Conservation (phyloP, 2,329 filamentous ascomycete species). For the Cladobotryum mycophilum region DNA sequence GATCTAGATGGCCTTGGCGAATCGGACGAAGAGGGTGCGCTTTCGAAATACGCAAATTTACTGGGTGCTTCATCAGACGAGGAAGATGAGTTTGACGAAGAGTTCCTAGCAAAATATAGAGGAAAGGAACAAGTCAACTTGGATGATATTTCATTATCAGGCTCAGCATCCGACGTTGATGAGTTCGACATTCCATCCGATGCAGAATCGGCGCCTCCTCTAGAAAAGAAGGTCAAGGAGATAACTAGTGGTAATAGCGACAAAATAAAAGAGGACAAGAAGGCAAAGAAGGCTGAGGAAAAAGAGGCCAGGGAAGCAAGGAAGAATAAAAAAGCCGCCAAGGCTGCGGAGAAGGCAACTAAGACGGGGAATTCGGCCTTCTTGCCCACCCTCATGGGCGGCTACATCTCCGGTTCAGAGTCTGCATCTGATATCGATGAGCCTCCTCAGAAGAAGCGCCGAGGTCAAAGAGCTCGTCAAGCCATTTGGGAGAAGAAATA, state of each 20-base stretch:
- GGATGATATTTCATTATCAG: constrained; percentile 35
- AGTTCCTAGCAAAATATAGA: constrained; percentile 24
- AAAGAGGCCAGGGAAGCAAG: constrained; percentile 13
- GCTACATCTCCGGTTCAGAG: constrained; percentile 73
- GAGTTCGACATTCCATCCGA: constrained; percentile 13
- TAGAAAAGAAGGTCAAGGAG: constrained; percentile 30
- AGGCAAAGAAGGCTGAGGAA: constrained; percentile 13
- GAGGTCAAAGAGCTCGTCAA: constrained; percentile 72
- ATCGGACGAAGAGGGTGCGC: constrained; percentile 27
- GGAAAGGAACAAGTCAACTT: constrained; percentile 32
- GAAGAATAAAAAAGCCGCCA: constrained; percentile 13
- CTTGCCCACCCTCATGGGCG: constrained; percentile 69
- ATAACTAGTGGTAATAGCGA: constrained; percentile 15
- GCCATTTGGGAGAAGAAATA: constrained; percentile 78
- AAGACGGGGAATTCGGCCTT: constrained; percentile 49
- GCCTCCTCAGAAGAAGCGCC: constrained; percentile 60
- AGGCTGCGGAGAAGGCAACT: constrained; percentile 13
- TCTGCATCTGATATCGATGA: constrained; percentile 61
- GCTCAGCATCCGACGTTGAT: constrained; percentile 27
- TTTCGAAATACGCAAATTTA: constrained; percentile 39
- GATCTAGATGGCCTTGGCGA: constrained; percentile 21
- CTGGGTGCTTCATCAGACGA: constrained; percentile 41
- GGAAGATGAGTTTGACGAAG: constrained; percentile 32
- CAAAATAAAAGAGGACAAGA: constrained; percentile 1
- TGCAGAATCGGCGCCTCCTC: constrained; percentile 27